Evolutionary conservation across 2,329 filamentous ascomycete species (phyloP).

Genomic region (Harringtonia lauricola): DNA sequence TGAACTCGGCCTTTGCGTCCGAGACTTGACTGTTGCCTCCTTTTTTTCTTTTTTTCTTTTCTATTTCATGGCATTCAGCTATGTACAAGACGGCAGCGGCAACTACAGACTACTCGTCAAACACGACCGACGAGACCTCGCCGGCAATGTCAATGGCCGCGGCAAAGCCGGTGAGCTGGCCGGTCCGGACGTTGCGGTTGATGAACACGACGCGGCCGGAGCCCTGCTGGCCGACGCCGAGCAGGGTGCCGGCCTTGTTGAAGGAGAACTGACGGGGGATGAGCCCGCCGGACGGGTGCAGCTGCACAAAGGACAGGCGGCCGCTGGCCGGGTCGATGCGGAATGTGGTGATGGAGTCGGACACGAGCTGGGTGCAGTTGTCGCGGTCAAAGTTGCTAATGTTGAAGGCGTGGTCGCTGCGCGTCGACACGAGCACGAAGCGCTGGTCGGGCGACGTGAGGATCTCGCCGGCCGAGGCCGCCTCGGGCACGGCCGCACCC

Average conservation of each 20-base stretch:
- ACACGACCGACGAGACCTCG: constrained; percentile 34
- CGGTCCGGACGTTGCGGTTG: constrained; percentile 45
- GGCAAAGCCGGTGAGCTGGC: constrained; percentile 38
- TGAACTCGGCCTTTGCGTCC: constrained; percentile 54
- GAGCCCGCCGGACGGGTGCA: constrained; percentile 51
- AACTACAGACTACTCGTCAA: constrained; percentile 31
- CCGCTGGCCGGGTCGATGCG: constrained; percentile 42
- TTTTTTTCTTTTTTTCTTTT: not conserved
- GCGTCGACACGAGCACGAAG: constrained; percentile 58
- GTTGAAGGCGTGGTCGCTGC: constrained; percentile 45
- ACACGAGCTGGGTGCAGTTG: constrained; percentile 34
- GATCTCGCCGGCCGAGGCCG: constrained; percentile 43
- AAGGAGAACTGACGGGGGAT: constrained; percentile 58
- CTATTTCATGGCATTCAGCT: too few relatives aligned
- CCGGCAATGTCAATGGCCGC: constrained; percentile 31
- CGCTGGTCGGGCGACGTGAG: constrained; percentile 44
- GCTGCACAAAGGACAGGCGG: constrained; percentile 40
- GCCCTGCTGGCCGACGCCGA: constrained; percentile 56
- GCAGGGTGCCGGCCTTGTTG: constrained; percentile 49
- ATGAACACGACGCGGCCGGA: constrained; percentile 51
- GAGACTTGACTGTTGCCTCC: constrained; percentile 28
- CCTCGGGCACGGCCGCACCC: constrained; percentile 25
- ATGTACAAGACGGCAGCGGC: too few relatives aligned
- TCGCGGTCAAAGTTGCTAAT: constrained; percentile 33
- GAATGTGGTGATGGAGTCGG: constrained; percentile 56